These are phyloP conservation scores for Apiospora hydei DNA, from an alignment of 2,329 filamentous ascomycete genomes.

Conservation along the genomic window DNA sequence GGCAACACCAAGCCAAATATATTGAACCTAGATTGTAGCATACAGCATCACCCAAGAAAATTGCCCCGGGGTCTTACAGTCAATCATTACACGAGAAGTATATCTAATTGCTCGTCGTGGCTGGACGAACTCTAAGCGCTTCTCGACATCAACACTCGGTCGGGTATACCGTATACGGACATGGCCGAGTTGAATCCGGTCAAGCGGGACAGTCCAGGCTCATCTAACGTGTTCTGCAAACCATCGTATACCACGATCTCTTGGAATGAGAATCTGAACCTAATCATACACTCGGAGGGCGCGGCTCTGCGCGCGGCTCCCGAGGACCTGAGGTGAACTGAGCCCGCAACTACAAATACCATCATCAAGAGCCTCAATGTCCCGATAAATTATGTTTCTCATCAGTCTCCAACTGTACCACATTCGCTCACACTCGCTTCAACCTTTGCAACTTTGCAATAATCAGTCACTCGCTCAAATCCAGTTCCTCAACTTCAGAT, in stretches of 20 bases:
- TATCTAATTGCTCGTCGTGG: background rate
- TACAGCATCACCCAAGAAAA: background rate
- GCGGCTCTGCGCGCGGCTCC: background rate
- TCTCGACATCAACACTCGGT: background rate
- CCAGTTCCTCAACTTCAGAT: background rate
- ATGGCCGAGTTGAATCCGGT: background rate
- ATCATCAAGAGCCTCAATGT: background rate
- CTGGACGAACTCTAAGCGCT: background rate
- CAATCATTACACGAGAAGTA: background rate
- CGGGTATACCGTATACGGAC: background rate
- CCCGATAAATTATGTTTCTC: background rate
- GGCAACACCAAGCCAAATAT: background rate
- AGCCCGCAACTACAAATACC: background rate
- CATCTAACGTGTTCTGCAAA: background rate
- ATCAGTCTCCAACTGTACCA: conserved; percentile 17
- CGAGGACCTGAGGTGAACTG: no score
- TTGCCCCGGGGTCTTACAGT: no score
- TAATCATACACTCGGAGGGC: background rate
- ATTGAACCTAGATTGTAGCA: background rate
- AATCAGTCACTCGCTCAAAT: background rate
- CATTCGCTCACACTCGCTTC: conserved; percentile 15
- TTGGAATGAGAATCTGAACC: background rate
- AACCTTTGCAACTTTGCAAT: background rate
- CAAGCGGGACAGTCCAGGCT: background rate
- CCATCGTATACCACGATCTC: background rate